A percentile compares a stretch with the other conserved stretches of the same genome.
These are phyloP conservation scores for Pinus albicaulis DNA, from an alignment of 75 land plant species.

Conservation along the genomic window DNA sequence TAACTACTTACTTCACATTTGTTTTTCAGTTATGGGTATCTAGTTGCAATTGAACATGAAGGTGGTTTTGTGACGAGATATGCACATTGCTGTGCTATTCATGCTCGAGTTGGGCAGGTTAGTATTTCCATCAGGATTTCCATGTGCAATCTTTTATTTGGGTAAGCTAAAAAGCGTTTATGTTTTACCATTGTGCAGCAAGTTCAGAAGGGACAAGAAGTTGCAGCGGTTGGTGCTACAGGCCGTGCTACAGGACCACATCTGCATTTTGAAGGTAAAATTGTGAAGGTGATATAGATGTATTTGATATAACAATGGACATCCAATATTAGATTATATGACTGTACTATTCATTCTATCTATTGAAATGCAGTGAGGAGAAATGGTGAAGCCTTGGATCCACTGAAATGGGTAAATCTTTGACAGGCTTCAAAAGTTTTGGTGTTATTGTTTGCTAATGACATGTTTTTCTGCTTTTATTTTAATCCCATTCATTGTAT, in stretches of 20 bases:
- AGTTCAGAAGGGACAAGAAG: conserved; percentile 36
- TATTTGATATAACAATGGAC: too few species aligned
- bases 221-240: conserved; percentile 39
- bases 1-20: background rate
- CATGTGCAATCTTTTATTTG: background rate
- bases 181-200: conserved; percentile 24
- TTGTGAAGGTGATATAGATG: background rate
- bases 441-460: background rate
- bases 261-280: conserved; percentile 42
- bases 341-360: background rate
- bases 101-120: conserved; percentile 42
- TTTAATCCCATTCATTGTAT: background rate
- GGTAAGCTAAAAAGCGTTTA: background rate
- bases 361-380: conserved; percentile 25
- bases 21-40: conserved; percentile 34
- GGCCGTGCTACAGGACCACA: conserved; percentile 40
- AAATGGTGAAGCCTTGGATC: conserved; percentile 41
- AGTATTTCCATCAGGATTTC: background rate
- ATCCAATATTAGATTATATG: background rate
- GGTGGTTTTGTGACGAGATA: conserved; percentile 44
- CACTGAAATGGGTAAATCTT: conserved; percentile 33
- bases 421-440: conserved; percentile 6
- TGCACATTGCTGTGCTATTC: conserved; percentile 40
- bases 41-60: conserved; percentile 39
- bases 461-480: background rate